phyloP scores from a whole-genome alignment of 2,329 filamentous ascomycete species.

The Sclerotinia borealis region DNA sequence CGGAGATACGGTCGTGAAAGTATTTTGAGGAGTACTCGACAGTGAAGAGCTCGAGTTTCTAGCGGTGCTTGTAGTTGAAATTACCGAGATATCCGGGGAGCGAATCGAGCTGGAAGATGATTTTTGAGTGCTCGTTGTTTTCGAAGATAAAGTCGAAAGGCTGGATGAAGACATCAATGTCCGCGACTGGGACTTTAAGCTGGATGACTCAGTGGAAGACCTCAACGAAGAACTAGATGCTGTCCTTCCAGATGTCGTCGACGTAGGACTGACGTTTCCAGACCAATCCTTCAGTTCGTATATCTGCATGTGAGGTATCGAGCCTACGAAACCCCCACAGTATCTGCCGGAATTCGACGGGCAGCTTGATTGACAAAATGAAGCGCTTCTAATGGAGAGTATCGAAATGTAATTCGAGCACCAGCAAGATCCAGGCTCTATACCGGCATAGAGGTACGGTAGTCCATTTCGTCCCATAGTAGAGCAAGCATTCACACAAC shows the following conservation, averaged over 20 bases:
- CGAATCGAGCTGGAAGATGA: background rate
- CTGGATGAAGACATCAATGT: background rate
- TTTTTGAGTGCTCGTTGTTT: background rate
- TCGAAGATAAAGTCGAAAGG: background rate
- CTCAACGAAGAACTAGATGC: background rate
- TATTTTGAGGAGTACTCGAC: background rate
- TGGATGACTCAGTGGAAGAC: background rate
- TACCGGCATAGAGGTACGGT: background rate
- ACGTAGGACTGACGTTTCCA: background rate
- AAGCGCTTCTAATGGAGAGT: background rate
- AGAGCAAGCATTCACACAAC: background rate
- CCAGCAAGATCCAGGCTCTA: constrained; percentile 1
- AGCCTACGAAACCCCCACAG: background rate
- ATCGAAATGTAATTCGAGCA: constrained; percentile 2
- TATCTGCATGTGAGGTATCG: constrained; percentile 1
- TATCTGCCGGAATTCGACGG: background rate
- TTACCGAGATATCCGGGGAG: background rate
- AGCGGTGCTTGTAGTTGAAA: background rate
- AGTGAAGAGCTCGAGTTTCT: background rate
- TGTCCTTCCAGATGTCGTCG: background rate
- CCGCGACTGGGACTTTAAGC: background rate
- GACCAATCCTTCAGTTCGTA: background rate
- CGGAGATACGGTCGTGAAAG: background rate
- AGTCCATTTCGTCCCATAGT: background rate
- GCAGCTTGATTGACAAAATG: constrained; percentile 1